A percentile compares a stretch with the other conserved stretches of the same genome.
Conservation (phyloP, 2,329 filamentous ascomycete genomes). For the Colletotrichum aenigma region DNA sequence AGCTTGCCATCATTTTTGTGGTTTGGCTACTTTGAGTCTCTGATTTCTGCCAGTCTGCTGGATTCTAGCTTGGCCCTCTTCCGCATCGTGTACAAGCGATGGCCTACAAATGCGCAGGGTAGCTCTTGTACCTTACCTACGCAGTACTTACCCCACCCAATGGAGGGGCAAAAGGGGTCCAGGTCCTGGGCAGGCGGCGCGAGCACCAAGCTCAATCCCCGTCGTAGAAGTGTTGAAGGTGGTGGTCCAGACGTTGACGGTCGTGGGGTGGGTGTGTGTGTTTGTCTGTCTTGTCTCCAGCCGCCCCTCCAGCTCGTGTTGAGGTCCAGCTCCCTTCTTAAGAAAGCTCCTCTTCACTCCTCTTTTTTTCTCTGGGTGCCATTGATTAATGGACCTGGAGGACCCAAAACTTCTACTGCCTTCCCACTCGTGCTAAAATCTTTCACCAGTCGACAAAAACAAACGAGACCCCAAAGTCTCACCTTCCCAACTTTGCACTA, state of each 20-base stretch:
- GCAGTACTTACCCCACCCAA: conserved; percentile 1
- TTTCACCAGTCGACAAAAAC: not conserved
- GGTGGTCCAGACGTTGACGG: not conserved
- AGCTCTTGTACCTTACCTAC: not conserved
- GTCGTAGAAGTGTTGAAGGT: not conserved
- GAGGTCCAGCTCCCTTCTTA: conserved; percentile 1
- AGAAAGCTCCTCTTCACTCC: not conserved
- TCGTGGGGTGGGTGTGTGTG: not conserved
- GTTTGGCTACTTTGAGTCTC: not conserved
- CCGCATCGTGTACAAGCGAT: conserved; percentile 8
- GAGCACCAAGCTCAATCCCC: conserved; percentile 6
- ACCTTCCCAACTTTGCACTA: not conserved
- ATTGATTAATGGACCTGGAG: not conserved
- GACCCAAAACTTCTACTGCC: not conserved
- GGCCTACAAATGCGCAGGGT: not conserved
- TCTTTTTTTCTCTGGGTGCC: not conserved
- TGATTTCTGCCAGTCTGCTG: not conserved
- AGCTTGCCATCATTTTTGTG: not conserved
- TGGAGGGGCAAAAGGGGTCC: conserved; percentile 17
- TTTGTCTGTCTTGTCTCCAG: not conserved
- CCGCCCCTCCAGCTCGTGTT: conserved; percentile 1
- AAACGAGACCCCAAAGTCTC: not conserved
- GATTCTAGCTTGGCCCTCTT: not conserved
- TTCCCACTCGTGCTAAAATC: not conserved
- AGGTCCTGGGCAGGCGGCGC: conserved; percentile 12